Conservation (phyloP, 768 basidiomycete species). For the Phallus indusiatus region DNA sequence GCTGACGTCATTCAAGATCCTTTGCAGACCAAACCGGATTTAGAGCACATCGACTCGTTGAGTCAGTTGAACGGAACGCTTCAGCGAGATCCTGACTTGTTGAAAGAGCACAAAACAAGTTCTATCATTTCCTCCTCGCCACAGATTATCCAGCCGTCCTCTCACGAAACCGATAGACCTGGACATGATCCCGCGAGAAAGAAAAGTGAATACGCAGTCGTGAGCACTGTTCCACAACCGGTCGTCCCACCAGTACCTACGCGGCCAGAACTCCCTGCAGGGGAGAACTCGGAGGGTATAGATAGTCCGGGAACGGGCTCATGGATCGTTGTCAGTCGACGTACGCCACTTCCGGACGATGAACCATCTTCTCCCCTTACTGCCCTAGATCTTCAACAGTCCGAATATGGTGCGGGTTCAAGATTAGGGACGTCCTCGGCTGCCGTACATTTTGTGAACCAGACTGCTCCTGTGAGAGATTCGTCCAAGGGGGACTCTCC, state of each 20-base stretch:
- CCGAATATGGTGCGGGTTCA: too few relatives aligned
- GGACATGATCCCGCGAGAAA: conserved; percentile 28
- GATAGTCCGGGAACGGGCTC: background rate
- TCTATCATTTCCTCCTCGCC: conserved; percentile 26
- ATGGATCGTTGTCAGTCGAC: background rate
- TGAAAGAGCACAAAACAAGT: background rate
- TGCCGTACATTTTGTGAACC: too few relatives aligned
- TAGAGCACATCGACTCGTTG: background rate
- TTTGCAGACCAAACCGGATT: background rate
- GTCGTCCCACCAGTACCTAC: conserved; percentile 11
- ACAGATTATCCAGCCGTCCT: conserved; percentile 33
- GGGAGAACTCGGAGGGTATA: background rate
- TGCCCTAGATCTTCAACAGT: background rate
- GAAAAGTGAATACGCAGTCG: conserved; percentile 57
- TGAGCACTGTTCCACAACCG: conserved; percentile 33
- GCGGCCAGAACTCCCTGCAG: background rate
- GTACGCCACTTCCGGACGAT: background rate
- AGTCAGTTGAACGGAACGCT: background rate
- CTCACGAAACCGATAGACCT: background rate
- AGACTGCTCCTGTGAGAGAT: too few relatives aligned
- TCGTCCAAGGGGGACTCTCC: too few relatives aligned
- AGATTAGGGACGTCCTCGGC: too few relatives aligned
- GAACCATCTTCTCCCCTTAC: background rate
- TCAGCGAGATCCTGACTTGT: background rate
- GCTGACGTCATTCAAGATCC: background rate